Evolutionary conservation across 2,329 filamentous ascomycete genomes (phyloP).

Genomic region (Akanthomyces muscarius): DNA sequence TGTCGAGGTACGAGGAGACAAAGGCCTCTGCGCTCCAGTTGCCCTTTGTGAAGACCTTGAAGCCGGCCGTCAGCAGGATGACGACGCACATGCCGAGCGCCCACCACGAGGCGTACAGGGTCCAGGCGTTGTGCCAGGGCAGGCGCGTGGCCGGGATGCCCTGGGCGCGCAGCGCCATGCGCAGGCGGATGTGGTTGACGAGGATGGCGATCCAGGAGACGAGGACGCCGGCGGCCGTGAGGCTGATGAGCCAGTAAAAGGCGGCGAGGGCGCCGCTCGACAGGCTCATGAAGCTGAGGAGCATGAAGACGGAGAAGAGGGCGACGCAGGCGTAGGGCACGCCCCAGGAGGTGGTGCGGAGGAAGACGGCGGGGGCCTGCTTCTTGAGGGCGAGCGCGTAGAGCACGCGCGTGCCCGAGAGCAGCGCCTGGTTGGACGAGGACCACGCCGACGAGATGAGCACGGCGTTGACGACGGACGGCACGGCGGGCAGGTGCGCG

Average conservation of each 20-base stretch:
- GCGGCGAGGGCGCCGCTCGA: constrained; percentile 56
- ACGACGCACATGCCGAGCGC: constrained; percentile 58
- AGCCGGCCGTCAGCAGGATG: constrained; percentile 68
- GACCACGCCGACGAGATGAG: constrained; percentile 71
- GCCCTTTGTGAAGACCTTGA: constrained; percentile 56
- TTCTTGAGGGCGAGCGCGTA: constrained; percentile 56
- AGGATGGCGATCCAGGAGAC: constrained; percentile 60
- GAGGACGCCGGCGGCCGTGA: constrained; percentile 60
- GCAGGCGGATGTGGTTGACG: constrained; percentile 56
- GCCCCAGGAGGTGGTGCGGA: constrained; percentile 57
- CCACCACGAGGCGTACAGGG: constrained; percentile 56
- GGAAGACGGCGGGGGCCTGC: constrained; percentile 55
- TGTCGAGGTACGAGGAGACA: constrained; percentile 59
- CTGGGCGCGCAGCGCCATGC: constrained; percentile 52
- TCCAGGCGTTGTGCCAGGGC: constrained; percentile 62
- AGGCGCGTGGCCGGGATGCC: constrained; percentile 46
- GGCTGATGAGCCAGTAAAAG: constrained; percentile 61
- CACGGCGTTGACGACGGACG: constrained; percentile 71
- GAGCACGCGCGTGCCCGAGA: constrained; percentile 55
- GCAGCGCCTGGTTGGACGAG: constrained; percentile 62
- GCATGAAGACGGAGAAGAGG: constrained; percentile 51
- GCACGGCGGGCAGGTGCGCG: constrained; percentile 63
- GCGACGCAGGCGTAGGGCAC: constrained; percentile 57
- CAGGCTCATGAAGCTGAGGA: constrained; percentile 55
- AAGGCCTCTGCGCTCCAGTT: constrained; percentile 56